Percentiles rank a stretch among this genome's conserved stretches.
Evolutionary conservation across 306 rosid genomes (phyloP).

Genomic region (Mimosa bimucronata): DNA sequence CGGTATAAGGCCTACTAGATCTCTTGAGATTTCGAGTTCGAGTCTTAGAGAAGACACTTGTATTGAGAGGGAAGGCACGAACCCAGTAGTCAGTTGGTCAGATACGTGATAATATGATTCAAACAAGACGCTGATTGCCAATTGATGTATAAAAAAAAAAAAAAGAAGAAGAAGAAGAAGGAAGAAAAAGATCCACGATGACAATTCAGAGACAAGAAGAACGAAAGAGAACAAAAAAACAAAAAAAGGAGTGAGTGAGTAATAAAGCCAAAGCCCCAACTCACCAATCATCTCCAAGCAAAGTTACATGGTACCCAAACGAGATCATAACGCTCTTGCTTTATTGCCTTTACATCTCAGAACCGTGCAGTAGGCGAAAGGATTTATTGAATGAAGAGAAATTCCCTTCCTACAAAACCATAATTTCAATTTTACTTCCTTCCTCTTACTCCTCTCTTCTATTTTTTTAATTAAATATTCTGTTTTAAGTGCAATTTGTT

Average conservation of each 20-base stretch:
- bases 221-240: too few relatives aligned
- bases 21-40: too few relatives aligned
- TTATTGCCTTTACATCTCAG: slow-evolving; percentile 44
- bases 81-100: too few relatives aligned
- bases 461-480: background rate
- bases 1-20: too few relatives aligned
- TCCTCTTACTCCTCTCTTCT: background rate
- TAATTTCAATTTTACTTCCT: background rate
- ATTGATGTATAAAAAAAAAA: too few relatives aligned
- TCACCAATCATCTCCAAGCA: slow-evolving; percentile 1
- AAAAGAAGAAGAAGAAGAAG: too few relatives aligned
- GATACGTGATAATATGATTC: too few relatives aligned
- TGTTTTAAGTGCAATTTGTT: too few relatives aligned
- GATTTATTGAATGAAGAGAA: slow-evolving; percentile 52
- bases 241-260: background rate
- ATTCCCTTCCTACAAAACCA: slow-evolving; percentile 29
- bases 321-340: slow-evolving; percentile 44
- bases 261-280: slow-evolving; percentile 26
- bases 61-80: too few relatives aligned
- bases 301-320: background rate
- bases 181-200: too few relatives aligned
- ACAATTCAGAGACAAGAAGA: slow-evolving; percentile 3
- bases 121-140: too few relatives aligned
- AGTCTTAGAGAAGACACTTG: too few relatives aligned
- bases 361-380: slow-evolving; percentile 40